phyloP scores from a whole-genome alignment of 176 grass and related monocot genomes.

The Leersia perrieri region DNA sequence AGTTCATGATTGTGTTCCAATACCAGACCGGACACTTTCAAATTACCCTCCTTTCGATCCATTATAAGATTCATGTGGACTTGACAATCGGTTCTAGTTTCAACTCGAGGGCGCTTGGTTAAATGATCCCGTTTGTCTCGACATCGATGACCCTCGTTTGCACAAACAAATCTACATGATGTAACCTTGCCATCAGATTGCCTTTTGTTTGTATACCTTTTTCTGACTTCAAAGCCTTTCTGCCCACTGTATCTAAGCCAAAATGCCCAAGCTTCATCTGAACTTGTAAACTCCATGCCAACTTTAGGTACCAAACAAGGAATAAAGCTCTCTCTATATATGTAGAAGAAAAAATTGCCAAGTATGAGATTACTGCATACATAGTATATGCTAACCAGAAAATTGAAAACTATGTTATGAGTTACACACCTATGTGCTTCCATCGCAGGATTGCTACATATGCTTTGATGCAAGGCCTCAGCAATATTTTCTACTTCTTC shows the following conservation, averaged over 20 bases:
- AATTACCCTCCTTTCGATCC: too few relatives aligned
- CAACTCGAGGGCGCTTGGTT: slow-evolving; percentile 14
- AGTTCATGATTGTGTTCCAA: too few relatives aligned
- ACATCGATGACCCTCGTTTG: slow-evolving; percentile 32
- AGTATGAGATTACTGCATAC: too few relatives aligned
- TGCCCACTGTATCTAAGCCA: slow-evolving; percentile 21
- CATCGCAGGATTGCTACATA: too few relatives aligned
- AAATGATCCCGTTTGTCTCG: slow-evolving; percentile 26
- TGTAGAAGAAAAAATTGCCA: too few relatives aligned
- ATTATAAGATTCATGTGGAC: slow-evolving; percentile 28
- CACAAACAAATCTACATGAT: slow-evolving; percentile 34
- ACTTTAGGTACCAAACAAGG: not conserved
- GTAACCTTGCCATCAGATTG: slow-evolving; percentile 7
- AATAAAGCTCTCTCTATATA: not conserved
- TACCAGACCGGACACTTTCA: too few relatives aligned
- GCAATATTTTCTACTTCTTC: too few relatives aligned
- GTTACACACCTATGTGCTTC: too few relatives aligned
- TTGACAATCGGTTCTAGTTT: slow-evolving; percentile 35
- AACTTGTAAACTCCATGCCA: not conserved
- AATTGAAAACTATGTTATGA: too few relatives aligned
- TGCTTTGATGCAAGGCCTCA: too few relatives aligned
- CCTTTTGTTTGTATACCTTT: slow-evolving; percentile 20
- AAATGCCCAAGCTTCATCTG: not conserved
- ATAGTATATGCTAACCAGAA: too few relatives aligned
- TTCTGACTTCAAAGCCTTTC: slow-evolving; percentile 33